Percentiles rank a stretch among this genome's conserved stretches.
These are phyloP conservation scores for Xanthoconium stramineum DNA, from an alignment of 768 basidiomycete genomes.

Conservation along the genomic window DNA sequence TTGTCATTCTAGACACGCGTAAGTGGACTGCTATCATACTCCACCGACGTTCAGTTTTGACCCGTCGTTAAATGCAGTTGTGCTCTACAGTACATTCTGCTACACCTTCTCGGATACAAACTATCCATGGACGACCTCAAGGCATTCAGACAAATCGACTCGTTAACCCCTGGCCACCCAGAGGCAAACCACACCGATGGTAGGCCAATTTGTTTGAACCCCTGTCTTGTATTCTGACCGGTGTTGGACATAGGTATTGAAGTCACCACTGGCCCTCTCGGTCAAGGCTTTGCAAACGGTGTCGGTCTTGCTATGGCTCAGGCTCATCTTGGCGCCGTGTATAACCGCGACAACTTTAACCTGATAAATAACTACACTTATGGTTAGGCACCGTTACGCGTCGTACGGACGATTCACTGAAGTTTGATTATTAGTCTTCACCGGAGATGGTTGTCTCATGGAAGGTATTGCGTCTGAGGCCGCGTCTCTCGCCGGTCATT, in stretches of 20 bases:
- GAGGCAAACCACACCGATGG: constrained; percentile 71
- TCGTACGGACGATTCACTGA: constrained; percentile 1
- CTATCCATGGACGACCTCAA: constrained; percentile 91
- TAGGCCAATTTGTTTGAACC: constrained; percentile 14
- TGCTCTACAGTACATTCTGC: constrained; percentile 87
- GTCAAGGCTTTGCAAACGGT: constrained; percentile 91
- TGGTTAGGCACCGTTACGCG: constrained; percentile 41
- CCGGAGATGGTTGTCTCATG: constrained; percentile 95
- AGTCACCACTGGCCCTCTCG: constrained; percentile 95
- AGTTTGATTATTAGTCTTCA: constrained; percentile 56
- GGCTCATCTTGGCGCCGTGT: constrained; percentile 85
- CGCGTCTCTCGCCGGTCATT: constrained; percentile 88
- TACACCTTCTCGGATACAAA: constrained; percentile 91
- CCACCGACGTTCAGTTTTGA: not conserved
- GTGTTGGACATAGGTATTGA: constrained; percentile 52
- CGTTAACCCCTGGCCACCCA: constrained; percentile 91
- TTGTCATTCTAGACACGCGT: constrained; percentile 61
- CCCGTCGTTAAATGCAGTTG: constrained; percentile 49
- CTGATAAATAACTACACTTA: constrained; percentile 88
- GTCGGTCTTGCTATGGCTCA: constrained; percentile 94
- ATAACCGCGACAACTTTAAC: constrained; percentile 82
- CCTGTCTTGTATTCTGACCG: constrained; percentile 8
- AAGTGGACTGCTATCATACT: constrained; percentile 27
- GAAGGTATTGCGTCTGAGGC: constrained; percentile 95
- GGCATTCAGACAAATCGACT: constrained; percentile 86